Percentiles rank a stretch among this genome's conserved stretches.
phyloP scores from a whole-genome alignment of 192 early-diverging fungal species.

The Coemansia asiatica region DNA sequence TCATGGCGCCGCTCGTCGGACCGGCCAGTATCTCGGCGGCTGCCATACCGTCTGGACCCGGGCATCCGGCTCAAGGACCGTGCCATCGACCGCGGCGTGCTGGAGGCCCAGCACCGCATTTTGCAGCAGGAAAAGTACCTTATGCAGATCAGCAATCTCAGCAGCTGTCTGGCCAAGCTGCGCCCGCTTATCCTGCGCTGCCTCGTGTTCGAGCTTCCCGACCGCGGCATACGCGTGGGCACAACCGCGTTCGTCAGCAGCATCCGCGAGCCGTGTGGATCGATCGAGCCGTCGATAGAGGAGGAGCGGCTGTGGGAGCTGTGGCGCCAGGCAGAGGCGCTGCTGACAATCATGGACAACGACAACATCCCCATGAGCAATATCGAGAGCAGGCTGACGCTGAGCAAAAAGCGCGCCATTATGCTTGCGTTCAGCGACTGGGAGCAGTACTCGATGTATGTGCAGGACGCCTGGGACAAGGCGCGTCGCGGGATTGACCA shows the following conservation, averaged over 20 bases:
- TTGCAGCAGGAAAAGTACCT: conserved; percentile 52
- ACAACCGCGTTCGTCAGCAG: conserved; percentile 46
- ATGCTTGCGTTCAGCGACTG: conserved; percentile 58
- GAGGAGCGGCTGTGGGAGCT: conserved; percentile 58
- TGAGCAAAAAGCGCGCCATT: conserved; percentile 56
- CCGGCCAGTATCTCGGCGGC: conserved; percentile 32
- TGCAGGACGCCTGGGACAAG: conserved; percentile 55
- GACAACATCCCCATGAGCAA: conserved; percentile 40
- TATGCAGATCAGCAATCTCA: conserved; percentile 48
- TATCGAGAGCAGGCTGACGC: conserved; percentile 38
- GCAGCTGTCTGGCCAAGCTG: conserved; percentile 39
- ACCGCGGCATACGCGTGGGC: conserved; percentile 48
- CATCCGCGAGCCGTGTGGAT: conserved; percentile 44
- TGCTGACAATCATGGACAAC: conserved; percentile 56
- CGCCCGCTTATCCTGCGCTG: conserved; percentile 53
- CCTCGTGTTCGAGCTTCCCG: conserved; percentile 53
- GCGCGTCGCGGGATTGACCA: conserved; percentile 45
- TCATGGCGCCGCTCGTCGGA: conserved; percentile 51
- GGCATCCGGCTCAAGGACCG: conserved; percentile 50
- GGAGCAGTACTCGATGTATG: conserved; percentile 57
- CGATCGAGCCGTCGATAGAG: conserved; percentile 51
- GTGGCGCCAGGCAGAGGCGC: conserved; percentile 55
- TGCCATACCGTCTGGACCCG: conserved; percentile 24
- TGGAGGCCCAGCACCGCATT: conserved; percentile 52
- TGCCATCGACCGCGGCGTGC: conserved; percentile 51